Evolutionary conservation across 768 basidiomycete species (phyloP).

Genomic region (Suillus occidentalis): DNA sequence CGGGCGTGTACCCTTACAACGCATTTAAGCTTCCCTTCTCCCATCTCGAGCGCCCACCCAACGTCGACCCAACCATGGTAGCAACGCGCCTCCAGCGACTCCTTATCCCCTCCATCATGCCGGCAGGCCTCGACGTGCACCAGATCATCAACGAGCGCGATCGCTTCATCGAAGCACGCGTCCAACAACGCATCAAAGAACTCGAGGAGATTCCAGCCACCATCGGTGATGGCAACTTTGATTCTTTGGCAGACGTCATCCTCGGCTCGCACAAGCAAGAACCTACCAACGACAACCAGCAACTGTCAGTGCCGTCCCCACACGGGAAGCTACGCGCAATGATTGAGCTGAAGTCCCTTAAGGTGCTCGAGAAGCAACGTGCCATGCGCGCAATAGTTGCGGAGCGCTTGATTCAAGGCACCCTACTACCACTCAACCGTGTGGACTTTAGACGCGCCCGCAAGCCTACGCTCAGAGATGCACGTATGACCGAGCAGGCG

Average conservation of each 20-base stretch:
- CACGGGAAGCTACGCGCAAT: constrained; percentile 86
- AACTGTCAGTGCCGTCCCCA: constrained; percentile 36
- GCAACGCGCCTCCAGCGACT: constrained; percentile 77
- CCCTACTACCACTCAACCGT: constrained; percentile 88
- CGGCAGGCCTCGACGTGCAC: constrained; percentile 88
- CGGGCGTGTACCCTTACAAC: constrained; percentile 90
- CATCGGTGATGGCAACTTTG: constrained; percentile 75
- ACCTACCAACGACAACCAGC: constrained; percentile 25
- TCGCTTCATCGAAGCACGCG: constrained; percentile 84
- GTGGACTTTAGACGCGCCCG: constrained; percentile 85
- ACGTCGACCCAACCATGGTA: constrained; percentile 59
- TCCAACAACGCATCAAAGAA: constrained; percentile 86
- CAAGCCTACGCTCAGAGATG: constrained; percentile 86
- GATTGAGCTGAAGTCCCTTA: constrained; percentile 90
- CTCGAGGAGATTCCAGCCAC: constrained; percentile 78
- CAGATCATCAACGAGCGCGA: constrained; percentile 90
- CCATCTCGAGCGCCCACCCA: constrained; percentile 66
- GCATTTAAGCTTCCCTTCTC: constrained; percentile 83
- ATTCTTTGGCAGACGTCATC: constrained; percentile 43
- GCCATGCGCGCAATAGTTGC: constrained; percentile 81
- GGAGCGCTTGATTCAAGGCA: constrained; percentile 83
- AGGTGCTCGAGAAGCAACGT: constrained; percentile 90
- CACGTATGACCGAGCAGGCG: constrained; percentile 82
- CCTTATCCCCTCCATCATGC: constrained; percentile 87
- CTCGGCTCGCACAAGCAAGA: constrained; percentile 8